Evolutionary conservation across 805 yeast genomes (phyloP).

Genomic region (Nakazawaea ernobii): DNA sequence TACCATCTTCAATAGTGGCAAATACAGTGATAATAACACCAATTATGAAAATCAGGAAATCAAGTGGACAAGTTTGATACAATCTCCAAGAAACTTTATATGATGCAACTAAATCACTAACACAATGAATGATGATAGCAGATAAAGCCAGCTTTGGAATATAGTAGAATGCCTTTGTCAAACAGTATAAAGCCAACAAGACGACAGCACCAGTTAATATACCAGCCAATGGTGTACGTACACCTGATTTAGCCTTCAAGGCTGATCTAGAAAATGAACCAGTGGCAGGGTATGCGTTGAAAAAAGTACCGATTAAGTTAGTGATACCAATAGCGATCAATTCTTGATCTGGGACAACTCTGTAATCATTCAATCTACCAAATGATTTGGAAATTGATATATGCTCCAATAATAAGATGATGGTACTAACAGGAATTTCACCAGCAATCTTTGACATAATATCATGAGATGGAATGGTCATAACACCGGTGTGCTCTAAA

Average conservation of each 20-base stretch:
- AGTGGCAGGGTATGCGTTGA: constrained; percentile 91
- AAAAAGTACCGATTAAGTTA: constrained; percentile 85
- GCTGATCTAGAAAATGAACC: constrained; percentile 96
- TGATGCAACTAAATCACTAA: constrained; percentile 73
- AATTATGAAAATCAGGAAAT: constrained; percentile 63
- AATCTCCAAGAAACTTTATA: constrained; percentile 61
- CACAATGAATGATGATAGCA: constrained; percentile 92
- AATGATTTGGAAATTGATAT: constrained; percentile 91
- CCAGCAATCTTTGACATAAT: constrained; percentile 56
- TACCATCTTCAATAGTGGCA: constrained; percentile 78
- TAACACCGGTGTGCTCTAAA: constrained; percentile 67
- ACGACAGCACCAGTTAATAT: constrained; percentile 87
- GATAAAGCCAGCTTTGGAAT: constrained; percentile 86
- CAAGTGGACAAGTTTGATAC: constrained; percentile 72
- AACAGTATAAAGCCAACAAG: constrained; percentile 74
- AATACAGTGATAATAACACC: constrained; percentile 75
- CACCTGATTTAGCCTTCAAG: constrained; percentile 91
- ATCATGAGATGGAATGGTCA: constrained; percentile 51
- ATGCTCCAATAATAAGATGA: constrained; percentile 81
- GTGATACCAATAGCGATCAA: constrained; percentile 90
- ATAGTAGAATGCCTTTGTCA: constrained; percentile 78
- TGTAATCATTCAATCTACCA: constrained; percentile 88
- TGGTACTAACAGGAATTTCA: constrained; percentile 81
- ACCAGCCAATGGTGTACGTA: constrained; percentile 90
- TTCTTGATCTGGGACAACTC: constrained; percentile 89